These are phyloP conservation scores for Stephanodiscus minutulus DNA, from an alignment of 108 stramenopile genomes.

Conservation along the genomic window DNA sequence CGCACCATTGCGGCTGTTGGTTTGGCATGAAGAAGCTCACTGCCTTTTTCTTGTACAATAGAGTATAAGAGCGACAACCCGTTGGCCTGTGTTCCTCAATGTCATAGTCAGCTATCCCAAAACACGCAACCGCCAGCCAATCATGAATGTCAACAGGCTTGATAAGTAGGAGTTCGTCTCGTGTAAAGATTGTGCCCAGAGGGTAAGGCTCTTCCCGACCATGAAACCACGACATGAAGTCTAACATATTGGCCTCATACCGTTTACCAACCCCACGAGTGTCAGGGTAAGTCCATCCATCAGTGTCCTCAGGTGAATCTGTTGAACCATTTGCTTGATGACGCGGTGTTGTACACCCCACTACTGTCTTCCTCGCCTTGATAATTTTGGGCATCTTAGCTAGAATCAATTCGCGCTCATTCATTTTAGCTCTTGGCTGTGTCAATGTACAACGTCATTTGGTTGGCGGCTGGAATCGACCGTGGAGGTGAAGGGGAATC, in stretches of 20 bases:
- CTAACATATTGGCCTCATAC: background rate
- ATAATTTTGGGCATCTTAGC: too few relatives aligned
- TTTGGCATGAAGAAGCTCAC: constrained; percentile 1
- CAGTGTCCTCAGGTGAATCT: too few relatives aligned
- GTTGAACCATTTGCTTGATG: too few relatives aligned
- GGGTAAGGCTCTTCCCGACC: background rate
- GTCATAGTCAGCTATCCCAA: constrained; percentile 8
- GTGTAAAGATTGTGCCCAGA: background rate
- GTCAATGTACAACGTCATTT: too few relatives aligned
- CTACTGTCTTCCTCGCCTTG: too few relatives aligned
- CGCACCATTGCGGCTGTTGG: constrained; percentile 1
- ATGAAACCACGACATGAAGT: constrained; percentile 2
- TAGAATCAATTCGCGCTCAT: too few relatives aligned
- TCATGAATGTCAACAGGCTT: constrained; percentile 2
- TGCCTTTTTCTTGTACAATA: background rate
- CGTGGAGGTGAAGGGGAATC: too few relatives aligned
- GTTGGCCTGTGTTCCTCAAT: background rate
- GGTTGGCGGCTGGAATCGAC: too few relatives aligned
- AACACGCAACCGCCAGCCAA: background rate
- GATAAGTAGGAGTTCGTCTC: background rate
- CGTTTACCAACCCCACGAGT: background rate
- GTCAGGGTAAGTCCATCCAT: too few relatives aligned
- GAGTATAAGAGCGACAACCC: background rate
- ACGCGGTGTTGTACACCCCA: too few relatives aligned
- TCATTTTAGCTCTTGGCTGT: too few relatives aligned